Conservation (phyloP, 2,329 filamentous ascomycete genomes). For the Alternaria metachromatica region DNA sequence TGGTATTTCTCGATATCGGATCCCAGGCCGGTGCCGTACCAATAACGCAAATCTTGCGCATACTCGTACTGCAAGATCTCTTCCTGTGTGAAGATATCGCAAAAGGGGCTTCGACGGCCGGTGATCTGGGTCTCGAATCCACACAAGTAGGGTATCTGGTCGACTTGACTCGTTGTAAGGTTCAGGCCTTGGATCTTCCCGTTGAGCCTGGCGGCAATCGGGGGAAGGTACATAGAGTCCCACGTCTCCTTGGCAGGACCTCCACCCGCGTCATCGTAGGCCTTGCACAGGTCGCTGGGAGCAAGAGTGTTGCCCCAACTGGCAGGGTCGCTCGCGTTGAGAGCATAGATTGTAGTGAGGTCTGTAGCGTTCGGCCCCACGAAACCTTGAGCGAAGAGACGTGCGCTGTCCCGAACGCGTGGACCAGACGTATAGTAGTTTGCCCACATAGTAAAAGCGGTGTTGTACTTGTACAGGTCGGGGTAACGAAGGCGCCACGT, state of each 20-base stretch:
- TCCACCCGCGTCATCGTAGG: conserved; percentile 62
- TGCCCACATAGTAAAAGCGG: conserved; percentile 66
- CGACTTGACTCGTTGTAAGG: conserved; percentile 61
- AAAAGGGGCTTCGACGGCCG: conserved; percentile 66
- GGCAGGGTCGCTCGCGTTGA: conserved; percentile 62
- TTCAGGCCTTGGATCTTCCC: conserved; percentile 62
- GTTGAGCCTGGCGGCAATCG: conserved; percentile 63
- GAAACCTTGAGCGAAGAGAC: conserved; percentile 67
- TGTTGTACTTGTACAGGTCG: conserved; percentile 57
- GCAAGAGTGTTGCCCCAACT: conserved; percentile 68
- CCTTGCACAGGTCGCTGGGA: conserved; percentile 68
- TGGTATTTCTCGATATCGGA: conserved; percentile 61
- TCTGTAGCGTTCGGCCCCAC: conserved; percentile 62
- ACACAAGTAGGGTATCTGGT: conserved; percentile 71
- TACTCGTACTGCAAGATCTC: conserved; percentile 72
- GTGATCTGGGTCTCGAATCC: conserved; percentile 74
- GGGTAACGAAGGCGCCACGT: conserved; percentile 55
- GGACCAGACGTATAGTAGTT: conserved; percentile 65
- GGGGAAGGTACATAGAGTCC: conserved; percentile 61
- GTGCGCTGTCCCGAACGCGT: conserved; percentile 67
- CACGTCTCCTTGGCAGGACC: conserved; percentile 56
- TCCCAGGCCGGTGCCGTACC: conserved; percentile 68
- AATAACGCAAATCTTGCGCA: conserved; percentile 71
- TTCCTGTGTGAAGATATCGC: conserved; percentile 65
- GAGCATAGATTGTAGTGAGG: conserved; percentile 63